Conservation (phyloP, 495 filamentous ascomycete species). For the Aspergillus coremiiformis region DNA sequence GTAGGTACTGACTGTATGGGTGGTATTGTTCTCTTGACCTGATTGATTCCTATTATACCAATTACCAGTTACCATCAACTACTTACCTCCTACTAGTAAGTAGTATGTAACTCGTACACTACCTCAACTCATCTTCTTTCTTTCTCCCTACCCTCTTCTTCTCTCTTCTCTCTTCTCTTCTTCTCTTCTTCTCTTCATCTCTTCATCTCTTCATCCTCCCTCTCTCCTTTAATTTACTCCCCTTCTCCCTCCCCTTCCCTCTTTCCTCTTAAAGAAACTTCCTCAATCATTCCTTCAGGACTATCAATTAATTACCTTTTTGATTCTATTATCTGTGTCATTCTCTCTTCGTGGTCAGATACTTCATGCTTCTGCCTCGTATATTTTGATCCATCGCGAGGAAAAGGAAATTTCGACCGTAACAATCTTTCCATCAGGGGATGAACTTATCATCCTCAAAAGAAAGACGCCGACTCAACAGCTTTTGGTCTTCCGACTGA, state of each 20-base stretch:
- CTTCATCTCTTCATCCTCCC: constrained; percentile 10
- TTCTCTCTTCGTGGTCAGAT: constrained; percentile 35
- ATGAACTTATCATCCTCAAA: constrained; percentile 3
- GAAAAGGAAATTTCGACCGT: background rate
- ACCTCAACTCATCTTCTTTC: constrained; percentile 22
- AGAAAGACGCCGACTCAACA: constrained; percentile 13
- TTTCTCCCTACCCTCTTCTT: constrained; percentile 12
- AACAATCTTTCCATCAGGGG: constrained; percentile 2
- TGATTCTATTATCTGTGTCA: constrained; percentile 28
- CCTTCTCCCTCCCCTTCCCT: constrained; percentile 28
- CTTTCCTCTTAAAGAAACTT: constrained; percentile 19
- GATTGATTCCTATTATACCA: background rate
- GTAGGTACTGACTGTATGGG: background rate
- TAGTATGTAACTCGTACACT: background rate
- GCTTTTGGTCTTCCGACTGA: constrained; percentile 8
- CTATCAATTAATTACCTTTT: constrained; percentile 21
- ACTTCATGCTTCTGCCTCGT: constrained; percentile 11
- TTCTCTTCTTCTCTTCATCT: constrained; percentile 31
- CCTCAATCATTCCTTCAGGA: constrained; percentile 36
- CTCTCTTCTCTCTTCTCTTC: constrained; percentile 22
- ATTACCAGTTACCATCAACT: background rate
- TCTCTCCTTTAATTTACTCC: constrained; percentile 24
- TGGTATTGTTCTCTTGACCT: background rate
- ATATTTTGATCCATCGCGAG: constrained; percentile 5
- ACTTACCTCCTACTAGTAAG: background rate